Evolutionary conservation across 805 yeast genomes (phyloP), one percentile per base, ranked within the genome.

Genomic region (Kockiozyma suomiensis): DNA sequence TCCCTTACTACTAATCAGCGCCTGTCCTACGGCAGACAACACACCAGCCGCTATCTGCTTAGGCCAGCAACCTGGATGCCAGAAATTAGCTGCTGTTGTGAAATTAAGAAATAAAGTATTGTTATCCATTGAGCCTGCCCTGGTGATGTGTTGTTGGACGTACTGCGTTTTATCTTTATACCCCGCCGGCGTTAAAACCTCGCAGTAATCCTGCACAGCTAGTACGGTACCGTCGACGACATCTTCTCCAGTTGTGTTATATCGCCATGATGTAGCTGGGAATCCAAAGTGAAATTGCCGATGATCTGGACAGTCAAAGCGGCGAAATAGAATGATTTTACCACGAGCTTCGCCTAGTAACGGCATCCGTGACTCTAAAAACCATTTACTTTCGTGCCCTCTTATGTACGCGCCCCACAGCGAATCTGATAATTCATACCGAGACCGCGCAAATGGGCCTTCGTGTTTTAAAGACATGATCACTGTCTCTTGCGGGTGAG

Each of bases 151-250:
- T 32, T 80, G 77, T 69, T 81, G 83, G 64, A 87, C 83, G 67
- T 82, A 84, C 8, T 74, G 73, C 19, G 82, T 78, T 71, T 88
- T 88, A 67, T 78, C 81, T 17, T 77, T 71, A 58, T 87, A 79
- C 66, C 83, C 90, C 6, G 75, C 77, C 7, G 74, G 77, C 41
- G 74, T 71, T 59, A 78, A 76, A 58, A 88, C 77, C 70, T 86
- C 91, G 74, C 88, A 85, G 76, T 79, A 87, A 72, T 88, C 94
- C 73, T 88, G 94, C 17, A 87, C 88, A 25, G 80, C 82, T 68
- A 85, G 76, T 2, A 68, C 37, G 7, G 48, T 32, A 28, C 56
- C 64, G 15, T 49, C 49, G 10, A 13, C n/a, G 10, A 87, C 88
- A 70, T 85, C 89, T 68, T 85, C 90, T 61, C 82, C 82, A 7